Base-by-base conservation (phyloP, 257 asterid species). In the Fraxinus americana region DNA sequence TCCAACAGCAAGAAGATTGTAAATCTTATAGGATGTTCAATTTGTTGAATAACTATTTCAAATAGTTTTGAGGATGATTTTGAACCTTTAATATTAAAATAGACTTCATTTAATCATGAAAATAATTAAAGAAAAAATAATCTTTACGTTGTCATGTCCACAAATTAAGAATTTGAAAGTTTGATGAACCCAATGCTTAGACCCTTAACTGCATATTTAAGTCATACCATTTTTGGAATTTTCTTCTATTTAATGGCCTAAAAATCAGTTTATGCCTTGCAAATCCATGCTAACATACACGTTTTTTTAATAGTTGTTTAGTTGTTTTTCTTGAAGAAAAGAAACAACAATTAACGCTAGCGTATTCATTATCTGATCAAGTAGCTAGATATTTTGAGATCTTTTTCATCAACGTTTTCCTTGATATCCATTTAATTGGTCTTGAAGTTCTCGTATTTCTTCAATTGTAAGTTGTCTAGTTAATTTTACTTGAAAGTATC, bases 231-330 rank as follows among this genome's bases (percentile, higher is more conserved):
- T 7, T 29, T 35, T 43, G 11, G 30, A 29, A 19, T 30, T 52
- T 25, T 76, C 71, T 74, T 23, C 5, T 68, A 67, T 67, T 38
- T 72, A 39, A 81, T 68, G 61, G 70, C 67, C 21, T 27, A 73
- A 54, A 38, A 67, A 21, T 48, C 29, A 21, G 29, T 57, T 78
- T 50, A 50, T 70, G 72, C 41, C 72, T 61, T 27, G 34, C 14
- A 25, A 67, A 27, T 65, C 35, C 13, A 41, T 50, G 48, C 38
- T 76, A 65, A 63, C 41, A 14, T 57, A 70, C 14, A 59, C 48
- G 30, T 12, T 35, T 71, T 63, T 45, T 30, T 19, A 81, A 36
- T 43, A 43, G 16, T 43, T 10, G 50, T 43, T 43, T 8, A 69
- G 38, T 35, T 54, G 29, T 21, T 70, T 50, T 23, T 43, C 43